Base-by-base conservation (phyloP, 768 basidiomycete species). In the Boletus sp. region DNA sequence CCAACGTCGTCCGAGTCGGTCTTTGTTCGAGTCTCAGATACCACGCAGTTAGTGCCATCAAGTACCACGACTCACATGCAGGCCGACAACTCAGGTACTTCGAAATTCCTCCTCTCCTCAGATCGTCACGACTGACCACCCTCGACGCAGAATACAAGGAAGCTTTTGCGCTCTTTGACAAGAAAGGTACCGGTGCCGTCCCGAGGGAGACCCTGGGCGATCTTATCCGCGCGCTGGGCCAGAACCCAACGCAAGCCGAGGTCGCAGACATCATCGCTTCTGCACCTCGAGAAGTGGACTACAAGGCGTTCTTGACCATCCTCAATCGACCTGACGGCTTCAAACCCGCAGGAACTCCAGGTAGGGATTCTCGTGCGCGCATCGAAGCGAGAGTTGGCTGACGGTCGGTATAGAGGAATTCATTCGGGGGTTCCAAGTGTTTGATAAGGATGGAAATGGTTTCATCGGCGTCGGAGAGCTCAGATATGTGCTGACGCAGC, bases 211-310 rank as follows among this genome's bases (percentile, higher is more conserved):
- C 87, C 0, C 77, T 99, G 1, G 97, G 97, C 9, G 96, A 98
- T 72, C 83, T 99, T 10, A 76, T 99, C 15, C 84, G 97, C 44
- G 94, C 94, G 0, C 78, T 99, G 4, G 97, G 97, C 3, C 97
- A 98, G 77, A 99, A 99, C 71, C 97, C 97, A n/a, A 98, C 96
- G 0, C 97, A 98, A 72, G 87, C 90, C n/a, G 95, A 99, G 73
- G 94, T 98, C 5, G 83, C 84, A 9, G 89, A 93, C 18, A 85
- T 98, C 61, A 82, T 90, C 30, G 75, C 78, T 5, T 71, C 75
- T 14, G 86, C 92, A 3, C 92, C 92, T 15, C 77, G 85, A 56
- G 90, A 95, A 55, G 96, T 98, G 51, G 92, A 95, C 73, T 98
- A 94, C 79, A 88, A 90, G 72, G 84, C 90, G 0, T 99, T 99